Evolutionary conservation across 2,329 filamentous ascomycete species (phyloP), one percentile per base, ranked within the genome.

Genomic region (Aspergillus tamarii): DNA sequence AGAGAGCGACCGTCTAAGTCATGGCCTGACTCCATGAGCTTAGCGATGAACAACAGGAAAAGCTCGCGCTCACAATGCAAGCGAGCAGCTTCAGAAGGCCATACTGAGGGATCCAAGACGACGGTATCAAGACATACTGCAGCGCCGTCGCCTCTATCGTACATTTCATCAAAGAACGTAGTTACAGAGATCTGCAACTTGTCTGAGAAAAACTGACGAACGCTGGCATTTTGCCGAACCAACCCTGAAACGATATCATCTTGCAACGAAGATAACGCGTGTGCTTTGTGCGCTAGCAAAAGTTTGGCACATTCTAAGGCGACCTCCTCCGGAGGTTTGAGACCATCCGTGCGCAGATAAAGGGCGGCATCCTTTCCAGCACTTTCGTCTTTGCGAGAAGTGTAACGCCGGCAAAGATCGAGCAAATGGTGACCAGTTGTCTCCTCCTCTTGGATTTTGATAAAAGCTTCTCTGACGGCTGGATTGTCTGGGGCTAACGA

Each of bases 1-100:
- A 89, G 83, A 5, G 87, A 84, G 54, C 86, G 83, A 52, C 86
- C 86, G 43, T 87, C 85, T 64, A 87, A 77, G 62, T 97, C 92
- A 71, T 94, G 88, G 59, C 93, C 93, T 52, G 92, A 93, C 76
- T 96, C 92, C 89, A 97, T 96, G 70, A 97, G 83, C 72, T 91
- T 91, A 28, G 94, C 94, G 69, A 97, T 88, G 69, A 94, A 89
- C 62, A 96, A 87, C 72, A 81, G 80, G 63, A 84, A 83, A 6
- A 84, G 75, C 66, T 83, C 82, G 61, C 76, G 76, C 67, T 83
- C 80, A 66, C 80, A 82, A 59, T 80, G 78, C 19, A 75, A 71
- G 50, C 81, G 77, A n/a, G 67, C 73, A 34, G 77, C 73, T 66
- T 83, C 80, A 4, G 76, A 77, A 21, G 76, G 75, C 82, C 82